Evolutionary conservation across 2,329 filamentous ascomycete species (phyloP).

Genomic region (Fusarium sp.): DNA sequence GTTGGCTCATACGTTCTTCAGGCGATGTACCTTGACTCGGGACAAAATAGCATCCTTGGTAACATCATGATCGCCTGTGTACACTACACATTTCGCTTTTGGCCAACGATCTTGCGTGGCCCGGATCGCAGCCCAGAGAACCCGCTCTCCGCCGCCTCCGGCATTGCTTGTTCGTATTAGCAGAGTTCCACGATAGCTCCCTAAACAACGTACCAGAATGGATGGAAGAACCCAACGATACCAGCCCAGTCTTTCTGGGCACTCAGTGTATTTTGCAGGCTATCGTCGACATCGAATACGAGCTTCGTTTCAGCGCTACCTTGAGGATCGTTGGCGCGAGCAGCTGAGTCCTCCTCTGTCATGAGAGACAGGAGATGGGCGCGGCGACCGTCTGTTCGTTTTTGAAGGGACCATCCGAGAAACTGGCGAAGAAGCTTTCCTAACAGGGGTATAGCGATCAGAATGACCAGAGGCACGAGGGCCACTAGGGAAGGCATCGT

Average conservation of each 20-base stretch:
- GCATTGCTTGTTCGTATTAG: slow-evolving; percentile 75
- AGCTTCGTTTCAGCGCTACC: slow-evolving; percentile 69
- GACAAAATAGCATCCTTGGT: slow-evolving; percentile 82
- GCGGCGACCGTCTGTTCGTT: slow-evolving; percentile 72
- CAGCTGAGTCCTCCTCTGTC: slow-evolving; percentile 58
- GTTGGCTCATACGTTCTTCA: background rate
- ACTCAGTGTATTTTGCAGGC: slow-evolving; percentile 46
- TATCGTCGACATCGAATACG: slow-evolving; percentile 59
- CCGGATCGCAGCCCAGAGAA: slow-evolving; percentile 94
- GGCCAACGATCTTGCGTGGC: slow-evolving; percentile 92
- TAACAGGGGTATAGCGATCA: slow-evolving; percentile 47
- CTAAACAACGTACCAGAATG: slow-evolving; percentile 79
- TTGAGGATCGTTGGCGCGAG: slow-evolving; percentile 51
- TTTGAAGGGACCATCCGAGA: slow-evolving; percentile 71
- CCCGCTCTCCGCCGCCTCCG: slow-evolving; percentile 93
- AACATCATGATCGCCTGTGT: slow-evolving; percentile 93
- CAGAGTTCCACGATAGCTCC: background rate
- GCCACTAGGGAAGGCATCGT: slow-evolving; percentile 24
- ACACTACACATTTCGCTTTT: slow-evolving; percentile 88
- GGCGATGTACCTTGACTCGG: slow-evolving; percentile 73
- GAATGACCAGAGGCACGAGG: slow-evolving; percentile 28
- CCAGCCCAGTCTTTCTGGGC: slow-evolving; percentile 77
- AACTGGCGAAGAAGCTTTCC: slow-evolving; percentile 53
- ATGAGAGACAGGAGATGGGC: slow-evolving; percentile 67
- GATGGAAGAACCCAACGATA: slow-evolving; percentile 95